Evolutionary conservation across 768 basidiomycete genomes (phyloP), one percentile per base, ranked within the genome.

Genomic region (Aureoboletus auriporus): DNA sequence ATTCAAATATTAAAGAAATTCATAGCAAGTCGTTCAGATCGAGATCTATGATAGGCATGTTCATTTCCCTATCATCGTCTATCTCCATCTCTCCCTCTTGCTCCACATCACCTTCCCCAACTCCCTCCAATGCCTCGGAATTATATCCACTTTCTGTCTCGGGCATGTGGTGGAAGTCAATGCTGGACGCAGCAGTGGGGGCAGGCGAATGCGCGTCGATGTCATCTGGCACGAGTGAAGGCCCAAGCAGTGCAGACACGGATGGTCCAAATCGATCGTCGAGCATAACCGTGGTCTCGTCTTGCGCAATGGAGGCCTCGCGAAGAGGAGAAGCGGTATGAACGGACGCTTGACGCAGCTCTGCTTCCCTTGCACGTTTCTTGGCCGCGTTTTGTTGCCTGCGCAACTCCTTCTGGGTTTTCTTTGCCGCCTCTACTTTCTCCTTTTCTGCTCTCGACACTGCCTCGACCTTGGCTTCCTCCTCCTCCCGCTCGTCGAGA

Each of bases 401-500:
- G 55, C 76, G 79, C 49, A 70, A 74, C 47, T 70, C 72, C 55
- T 69, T 73, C 59, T 75, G 74, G 8, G 71, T 69, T 47, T 71
- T 75, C 53, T 59, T 66, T 38, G 42, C 51, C 35, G 39, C 51
- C 29, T 68, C 66, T 10, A 31, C 45, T 55, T 75, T 79, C 36
- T 78, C 78, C n/a, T 71, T 72, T 52, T 79, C 75, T 0, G 58
- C 65, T 42, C 64, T 74, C 14, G 71, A 71, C 14, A 58, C 62
- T 8, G 71, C 69, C 8, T 74, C 76, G 12, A 62, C 54, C 39
- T 73, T 75, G 4, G 83, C 82, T 55, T 84, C 82, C 23, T 76
- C 74, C 60, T 93, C 94, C 52, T 95, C 92, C 28, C 71, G 65
- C n/a, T 74, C 79, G 55, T 93, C 91, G 43, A 90, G 66, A 7